A percentile compares a stretch with the other conserved stretches of the same genome.
These are phyloP conservation scores for Tylopilus sp. DNA, from an alignment of 768 basidiomycete genomes.

Conservation along the genomic window DNA sequence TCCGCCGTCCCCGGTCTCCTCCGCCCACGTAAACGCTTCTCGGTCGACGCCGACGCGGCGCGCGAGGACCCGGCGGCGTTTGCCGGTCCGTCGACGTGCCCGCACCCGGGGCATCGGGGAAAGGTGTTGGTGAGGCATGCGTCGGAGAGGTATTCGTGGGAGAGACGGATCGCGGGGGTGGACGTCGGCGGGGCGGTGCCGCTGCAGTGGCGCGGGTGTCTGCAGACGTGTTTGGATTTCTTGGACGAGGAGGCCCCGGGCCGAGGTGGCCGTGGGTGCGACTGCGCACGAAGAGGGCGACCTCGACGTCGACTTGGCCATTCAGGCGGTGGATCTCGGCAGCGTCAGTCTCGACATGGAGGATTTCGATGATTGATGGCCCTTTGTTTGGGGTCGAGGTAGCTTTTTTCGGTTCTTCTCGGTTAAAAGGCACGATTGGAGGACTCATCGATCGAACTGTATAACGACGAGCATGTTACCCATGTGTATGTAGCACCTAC, in stretches of 20 bases:
- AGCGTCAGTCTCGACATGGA: conserved; percentile 18
- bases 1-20: conserved; percentile 30
- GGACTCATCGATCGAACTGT: conserved; percentile 1
- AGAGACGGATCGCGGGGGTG: conserved; percentile 47
- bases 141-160: conserved; percentile 69
- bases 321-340: conserved; percentile 23
- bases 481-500: conserved; percentile 7
- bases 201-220: conserved; percentile 67
- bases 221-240: conserved; percentile 59
- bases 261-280: not conserved
- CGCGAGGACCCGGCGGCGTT: not conserved
- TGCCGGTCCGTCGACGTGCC: conserved; percentile 39
- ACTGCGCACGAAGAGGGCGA: conserved; percentile 4
- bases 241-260: conserved; percentile 33
- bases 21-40: conserved; percentile 21
- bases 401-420: not conserved
- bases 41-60: conserved; percentile 6
- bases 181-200: conserved; percentile 55
- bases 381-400: not conserved
- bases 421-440: not conserved
- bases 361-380: conserved; percentile 22
- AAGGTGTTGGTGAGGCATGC: conserved; percentile 51
- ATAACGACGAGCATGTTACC: not conserved
- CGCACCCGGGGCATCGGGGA: conserved; percentile 33
- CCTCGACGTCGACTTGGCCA: conserved; percentile 14